phyloP scores from a whole-genome alignment of 2,329 filamentous ascomycete genomes.

The Neocucurbitaria cava region DNA sequence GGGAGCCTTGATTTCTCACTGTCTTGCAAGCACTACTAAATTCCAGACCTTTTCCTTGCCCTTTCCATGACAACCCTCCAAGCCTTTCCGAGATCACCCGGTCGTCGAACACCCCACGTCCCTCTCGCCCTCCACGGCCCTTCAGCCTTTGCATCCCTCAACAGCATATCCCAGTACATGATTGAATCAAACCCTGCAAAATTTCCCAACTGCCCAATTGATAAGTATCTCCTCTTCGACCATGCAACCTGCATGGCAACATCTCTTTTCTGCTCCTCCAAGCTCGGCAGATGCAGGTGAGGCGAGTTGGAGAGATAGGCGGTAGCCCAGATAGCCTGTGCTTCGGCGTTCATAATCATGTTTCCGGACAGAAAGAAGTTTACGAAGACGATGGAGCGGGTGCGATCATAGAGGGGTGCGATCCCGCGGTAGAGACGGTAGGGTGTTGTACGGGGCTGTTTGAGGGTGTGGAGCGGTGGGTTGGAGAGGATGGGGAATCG shows the following conservation, averaged over 20 bases:
- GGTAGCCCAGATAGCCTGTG: conserved; percentile 24
- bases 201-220: conserved; percentile 59
- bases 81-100: neutral
- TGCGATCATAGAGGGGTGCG: conserved; percentile 12
- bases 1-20: too few species aligned
- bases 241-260: conserved; percentile 10
- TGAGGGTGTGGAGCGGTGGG: conserved; percentile 15
- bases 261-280: conserved; percentile 10
- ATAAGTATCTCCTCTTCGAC: conserved; percentile 1
- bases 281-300: conserved; percentile 4
- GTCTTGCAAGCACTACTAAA: neutral
- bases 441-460: conserved; percentile 8
- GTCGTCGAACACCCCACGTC: neutral
- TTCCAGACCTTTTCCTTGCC: neutral
- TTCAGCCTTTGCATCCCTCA: neutral
- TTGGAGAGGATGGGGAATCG: conserved; percentile 15
- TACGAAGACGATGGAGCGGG: conserved; percentile 20
- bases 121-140: neutral
- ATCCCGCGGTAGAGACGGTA: conserved; percentile 24
- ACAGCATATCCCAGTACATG: conserved; percentile 1
- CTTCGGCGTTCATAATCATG: conserved; percentile 21
- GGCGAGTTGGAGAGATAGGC: conserved; percentile 13
- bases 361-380: conserved; percentile 15
- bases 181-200: conserved; percentile 13
- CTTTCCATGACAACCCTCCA: neutral